Evolutionary conservation across 2,329 filamentous ascomycete genomes (phyloP), one percentile per base, ranked within the genome.

Genomic region (Monilinia fructicola): DNA sequence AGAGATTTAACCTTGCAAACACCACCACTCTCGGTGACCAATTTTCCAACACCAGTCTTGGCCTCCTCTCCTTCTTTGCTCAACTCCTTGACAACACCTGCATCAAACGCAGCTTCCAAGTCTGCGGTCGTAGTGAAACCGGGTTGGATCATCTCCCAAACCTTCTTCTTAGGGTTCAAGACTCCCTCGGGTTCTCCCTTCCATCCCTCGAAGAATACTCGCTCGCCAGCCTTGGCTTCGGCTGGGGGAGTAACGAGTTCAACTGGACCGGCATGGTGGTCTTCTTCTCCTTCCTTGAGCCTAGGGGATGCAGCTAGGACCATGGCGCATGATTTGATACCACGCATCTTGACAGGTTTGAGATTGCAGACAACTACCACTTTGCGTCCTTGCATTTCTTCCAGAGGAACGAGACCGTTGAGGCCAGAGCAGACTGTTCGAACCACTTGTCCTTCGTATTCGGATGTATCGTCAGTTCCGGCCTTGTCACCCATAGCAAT

Each of bases 281-380:
- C 89, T 59, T 86, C 90, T 76, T 93, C 93, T 54, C 93, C 94
- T 75, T 94, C 91, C 75, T 89, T 88, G 58, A 91, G 78, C 68
- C 85, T 84, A n/a, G 94, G 95, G 23, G 92, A 97, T 2, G 95
- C 95, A 12, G 95, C 95, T 50, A 99, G 86, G 21, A 99, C 95
- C 95, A 99, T 98, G 75, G 93, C 90, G 65, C 80, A 83, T 42
- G 85, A 90, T 77, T 90, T 90, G 77, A 92, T 85, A 72, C 95
- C 95, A 71, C 95, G 91, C 95, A 99, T 99, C 79, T 96, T 99
- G 78, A 98, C 95, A 61, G 95, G 95, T 85, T 99, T 99, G 73
- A 99, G 86, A 80, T 99, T 99, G 84, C 92, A 96, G 28, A 99
- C 94, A 1, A 95, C 91, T 42, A 99, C 86, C 69, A 99, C 92